phyloP scores from a whole-genome alignment of 148 eudicot species.

The Chenopodium quinoa region DNA sequence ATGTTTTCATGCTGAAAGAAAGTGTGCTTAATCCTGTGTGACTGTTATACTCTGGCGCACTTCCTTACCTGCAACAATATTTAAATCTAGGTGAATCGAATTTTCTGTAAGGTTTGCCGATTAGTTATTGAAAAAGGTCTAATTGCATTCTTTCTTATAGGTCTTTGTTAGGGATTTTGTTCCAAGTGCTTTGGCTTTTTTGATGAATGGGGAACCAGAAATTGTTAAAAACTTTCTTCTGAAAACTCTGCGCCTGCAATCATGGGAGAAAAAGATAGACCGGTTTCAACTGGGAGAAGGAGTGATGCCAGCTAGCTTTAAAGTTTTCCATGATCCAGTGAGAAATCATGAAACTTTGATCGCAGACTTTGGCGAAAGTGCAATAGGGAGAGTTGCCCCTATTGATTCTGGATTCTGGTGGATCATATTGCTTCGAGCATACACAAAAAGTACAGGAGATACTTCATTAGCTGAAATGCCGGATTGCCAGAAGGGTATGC shows the following conservation, averaged over 20 bases:
- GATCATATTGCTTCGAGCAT: conserved; percentile 91
- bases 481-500: conserved; percentile 96
- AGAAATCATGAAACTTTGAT: conserved; percentile 78
- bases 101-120: neutral
- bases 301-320: conserved; percentile 99
- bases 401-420: conserved; percentile 99
- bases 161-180: conserved; percentile 97
- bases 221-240: conserved; percentile 81
- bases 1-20: neutral
- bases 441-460: conserved; percentile 89
- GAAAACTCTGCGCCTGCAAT: conserved; percentile 89
- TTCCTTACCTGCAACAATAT: neutral
- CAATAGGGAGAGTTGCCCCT: conserved; percentile 97
- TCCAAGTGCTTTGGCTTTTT: conserved; percentile 95
- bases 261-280: conserved; percentile 94
- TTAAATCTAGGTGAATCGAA: neutral
- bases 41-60: neutral
- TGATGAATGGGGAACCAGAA: conserved; percentile 95
- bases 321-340: conserved; percentile 78
- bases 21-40: neutral
- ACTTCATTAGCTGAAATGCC: conserved; percentile 87
- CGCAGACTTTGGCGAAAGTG: conserved; percentile 98
- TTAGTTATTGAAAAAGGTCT: neutral
- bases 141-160: conserved; percentile 34
- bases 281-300: conserved; percentile 91